Conservation (phyloP, 2,329 filamentous ascomycete genomes). For the Teratosphaeria epicoccoides region DNA sequence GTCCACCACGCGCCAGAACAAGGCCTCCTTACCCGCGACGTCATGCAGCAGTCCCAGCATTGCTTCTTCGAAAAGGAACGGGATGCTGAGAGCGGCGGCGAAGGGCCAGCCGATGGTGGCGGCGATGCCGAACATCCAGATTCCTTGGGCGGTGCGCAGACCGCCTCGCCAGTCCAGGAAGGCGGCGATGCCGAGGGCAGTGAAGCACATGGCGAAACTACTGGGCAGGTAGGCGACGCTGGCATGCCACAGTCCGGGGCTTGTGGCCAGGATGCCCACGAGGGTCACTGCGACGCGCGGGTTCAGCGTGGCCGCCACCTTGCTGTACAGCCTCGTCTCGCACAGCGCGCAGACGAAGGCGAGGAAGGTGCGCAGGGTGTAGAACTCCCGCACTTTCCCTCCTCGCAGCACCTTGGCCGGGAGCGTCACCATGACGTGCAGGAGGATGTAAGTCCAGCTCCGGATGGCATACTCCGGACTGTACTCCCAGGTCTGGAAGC, state of each 20-base stretch:
- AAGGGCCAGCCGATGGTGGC: conserved; percentile 92
- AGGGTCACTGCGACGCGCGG: conserved; percentile 78
- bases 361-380: conserved; percentile 66
- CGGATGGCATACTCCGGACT: conserved; percentile 89
- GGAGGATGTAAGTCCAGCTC: conserved; percentile 79
- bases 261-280: conserved; percentile 63
- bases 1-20: conserved; percentile 53
- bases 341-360: conserved; percentile 68
- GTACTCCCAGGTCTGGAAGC: conserved; percentile 97
- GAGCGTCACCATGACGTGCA: conserved; percentile 66
- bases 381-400: conserved; percentile 60
- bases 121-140: conserved; percentile 83
- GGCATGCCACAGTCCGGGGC: conserved; percentile 88
- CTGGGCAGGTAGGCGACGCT: conserved; percentile 80
- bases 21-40: conserved; percentile 34
- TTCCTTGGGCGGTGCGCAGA: conserved; percentile 67
- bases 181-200: conserved; percentile 71
- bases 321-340: conserved; percentile 71
- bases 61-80: conserved; percentile 70
- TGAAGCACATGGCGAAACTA: conserved; percentile 92
- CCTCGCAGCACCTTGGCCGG: conserved; percentile 45
- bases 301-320: conserved; percentile 66
- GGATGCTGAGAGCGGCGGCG: conserved; percentile 66
- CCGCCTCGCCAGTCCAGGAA: conserved; percentile 86
- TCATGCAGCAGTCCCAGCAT: conserved; percentile 41